phyloP scores from a whole-genome alignment of 2,329 filamentous ascomycete species.

The Hypomyces rosellus region DNA sequence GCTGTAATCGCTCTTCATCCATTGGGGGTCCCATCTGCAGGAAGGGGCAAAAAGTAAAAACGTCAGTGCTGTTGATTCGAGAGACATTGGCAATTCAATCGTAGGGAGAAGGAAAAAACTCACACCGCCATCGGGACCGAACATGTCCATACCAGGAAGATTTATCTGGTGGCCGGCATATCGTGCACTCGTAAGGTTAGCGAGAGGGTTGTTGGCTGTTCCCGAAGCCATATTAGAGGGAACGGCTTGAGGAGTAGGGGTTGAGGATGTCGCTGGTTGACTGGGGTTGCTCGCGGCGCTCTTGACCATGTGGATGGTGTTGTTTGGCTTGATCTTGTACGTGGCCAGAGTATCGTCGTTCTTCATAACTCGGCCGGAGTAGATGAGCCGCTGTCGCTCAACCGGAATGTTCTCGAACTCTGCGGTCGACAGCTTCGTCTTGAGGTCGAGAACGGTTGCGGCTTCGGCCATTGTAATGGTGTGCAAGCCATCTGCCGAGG shows the following conservation, averaged over 20 bases:
- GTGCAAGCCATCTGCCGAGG: constrained; percentile 83
- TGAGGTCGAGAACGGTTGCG: constrained; percentile 77
- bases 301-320: constrained; percentile 95
- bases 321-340: constrained; percentile 93
- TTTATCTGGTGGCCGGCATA: constrained; percentile 83
- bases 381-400: constrained; percentile 90
- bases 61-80: neutral
- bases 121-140: constrained; percentile 91
- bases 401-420: constrained; percentile 83
- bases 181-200: constrained; percentile 83
- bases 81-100: constrained; percentile 4
- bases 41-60: no score
- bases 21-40: constrained; percentile 81
- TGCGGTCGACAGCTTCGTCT: constrained; percentile 73
- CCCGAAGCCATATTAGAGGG: constrained; percentile 76
- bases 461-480: constrained; percentile 71
- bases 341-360: constrained; percentile 77
- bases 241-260: constrained; percentile 40
- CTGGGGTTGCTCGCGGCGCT: constrained; percentile 80
- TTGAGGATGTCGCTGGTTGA: constrained; percentile 35
- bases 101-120: constrained; percentile 33
- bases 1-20: constrained; percentile 71
- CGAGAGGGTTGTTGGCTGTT: constrained; percentile 80
- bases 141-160: constrained; percentile 79
- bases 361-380: constrained; percentile 94